These are phyloP conservation scores for Sapria himalayana DNA, from an alignment of 345 rosid genomes.

Conservation along the genomic window DNA sequence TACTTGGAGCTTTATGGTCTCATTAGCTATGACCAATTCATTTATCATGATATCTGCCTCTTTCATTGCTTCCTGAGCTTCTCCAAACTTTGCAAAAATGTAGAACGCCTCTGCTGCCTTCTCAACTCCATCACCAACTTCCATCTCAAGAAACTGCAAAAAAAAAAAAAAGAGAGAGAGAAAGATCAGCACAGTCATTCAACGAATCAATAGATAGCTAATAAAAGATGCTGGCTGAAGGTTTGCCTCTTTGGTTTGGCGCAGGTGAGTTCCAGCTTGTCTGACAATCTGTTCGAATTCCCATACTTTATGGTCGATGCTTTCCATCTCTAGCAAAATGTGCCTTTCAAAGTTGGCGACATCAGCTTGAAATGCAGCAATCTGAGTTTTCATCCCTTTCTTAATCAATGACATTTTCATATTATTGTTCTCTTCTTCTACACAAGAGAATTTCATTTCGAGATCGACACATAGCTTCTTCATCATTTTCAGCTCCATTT, in stretches of 20 bases:
- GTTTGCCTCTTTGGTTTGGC: constrained; percentile 34
- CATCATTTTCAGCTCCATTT: constrained; percentile 20
- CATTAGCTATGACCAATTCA: constrained; percentile 57
- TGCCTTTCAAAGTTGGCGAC: constrained; percentile 30
- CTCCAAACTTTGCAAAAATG: constrained; percentile 58
- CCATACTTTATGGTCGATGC: constrained; percentile 25
- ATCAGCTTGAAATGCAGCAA: constrained; percentile 27
- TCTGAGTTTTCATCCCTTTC: constrained; percentile 34
- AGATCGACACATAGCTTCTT: constrained; percentile 26
- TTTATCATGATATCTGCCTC: constrained; percentile 78
- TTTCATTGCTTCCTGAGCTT: constrained; percentile 63
- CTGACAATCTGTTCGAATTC: constrained; percentile 19
- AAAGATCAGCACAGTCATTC: background rate
- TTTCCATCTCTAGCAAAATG: constrained; percentile 22
- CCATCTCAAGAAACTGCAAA: constrained; percentile 51
- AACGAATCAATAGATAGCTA: background rate
- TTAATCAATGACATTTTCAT: constrained; percentile 27
- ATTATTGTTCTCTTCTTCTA: constrained; percentile 36
- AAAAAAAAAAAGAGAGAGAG: constrained; percentile 1
- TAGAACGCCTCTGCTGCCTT: constrained; percentile 48
- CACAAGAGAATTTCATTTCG: constrained; percentile 19
- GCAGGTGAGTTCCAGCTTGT: constrained; percentile 21
- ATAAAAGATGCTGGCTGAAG: too few species aligned
- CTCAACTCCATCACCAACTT: constrained; percentile 50
- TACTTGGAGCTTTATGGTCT: constrained; percentile 47